phyloP scores from a whole-genome alignment of 148 eudicot species.

The Chenopodium quinoa region DNA sequence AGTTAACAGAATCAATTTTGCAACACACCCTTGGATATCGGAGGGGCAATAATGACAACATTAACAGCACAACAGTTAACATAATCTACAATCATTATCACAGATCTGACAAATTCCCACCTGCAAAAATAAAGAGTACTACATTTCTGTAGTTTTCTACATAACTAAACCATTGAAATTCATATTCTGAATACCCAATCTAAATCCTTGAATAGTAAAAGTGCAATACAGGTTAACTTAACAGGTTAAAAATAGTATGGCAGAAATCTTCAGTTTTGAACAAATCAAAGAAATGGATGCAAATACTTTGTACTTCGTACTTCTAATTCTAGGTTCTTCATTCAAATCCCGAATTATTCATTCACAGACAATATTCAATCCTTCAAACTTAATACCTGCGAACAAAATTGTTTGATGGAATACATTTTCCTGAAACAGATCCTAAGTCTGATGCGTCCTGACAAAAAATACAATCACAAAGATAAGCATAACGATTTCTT shows the following conservation, averaged over 20 bases:
- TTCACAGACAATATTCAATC: slow-evolving; percentile 8
- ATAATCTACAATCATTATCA: not conserved
- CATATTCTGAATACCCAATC: not conserved
- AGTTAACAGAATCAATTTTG: not conserved
- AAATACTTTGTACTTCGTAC: too few relatives aligned
- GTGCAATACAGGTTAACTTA: not conserved
- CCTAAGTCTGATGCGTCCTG: slow-evolving; percentile 49
- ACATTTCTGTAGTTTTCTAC: not conserved
- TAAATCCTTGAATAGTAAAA: too few relatives aligned
- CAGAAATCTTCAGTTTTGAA: not conserved
- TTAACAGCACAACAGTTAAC: not conserved
- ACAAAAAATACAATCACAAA: slow-evolving; percentile 17
- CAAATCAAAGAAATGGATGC: not conserved
- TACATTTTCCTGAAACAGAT: slow-evolving; percentile 38
- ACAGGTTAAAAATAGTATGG: not conserved
- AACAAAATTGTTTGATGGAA: slow-evolving; percentile 24
- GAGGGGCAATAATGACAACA: too few relatives aligned
- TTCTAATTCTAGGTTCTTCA: not conserved
- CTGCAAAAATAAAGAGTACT: not conserved
- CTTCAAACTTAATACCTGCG: slow-evolving; percentile 40
- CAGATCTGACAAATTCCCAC: not conserved
- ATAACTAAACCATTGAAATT: not conserved
- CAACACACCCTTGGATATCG: too few relatives aligned
- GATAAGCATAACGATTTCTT: not conserved
- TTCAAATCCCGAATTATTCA: not conserved